These are phyloP conservation scores for Hordeum marinum DNA, from an alignment of 176 grass and related monocot genomes.

Conservation along the genomic window DNA sequence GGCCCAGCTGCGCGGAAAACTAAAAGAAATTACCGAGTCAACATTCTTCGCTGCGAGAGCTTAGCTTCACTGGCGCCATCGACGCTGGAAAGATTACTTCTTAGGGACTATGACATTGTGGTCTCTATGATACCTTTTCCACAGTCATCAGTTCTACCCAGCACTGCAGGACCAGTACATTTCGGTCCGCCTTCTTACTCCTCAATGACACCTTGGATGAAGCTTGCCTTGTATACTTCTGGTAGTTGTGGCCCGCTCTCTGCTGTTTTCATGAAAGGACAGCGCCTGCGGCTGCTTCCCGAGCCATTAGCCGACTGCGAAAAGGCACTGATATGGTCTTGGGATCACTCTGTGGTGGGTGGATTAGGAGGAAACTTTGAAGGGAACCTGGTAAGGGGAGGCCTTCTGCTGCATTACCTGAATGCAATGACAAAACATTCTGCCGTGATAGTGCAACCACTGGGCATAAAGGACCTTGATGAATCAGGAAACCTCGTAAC, in stretches of 20 bases:
- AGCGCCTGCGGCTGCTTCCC: conserved; percentile 64
- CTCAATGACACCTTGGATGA: conserved; percentile 98
- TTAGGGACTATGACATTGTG: conserved; percentile 88
- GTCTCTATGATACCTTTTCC: conserved; percentile 94
- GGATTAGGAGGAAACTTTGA: conserved; percentile 72
- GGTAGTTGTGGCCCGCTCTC: conserved; percentile 72
- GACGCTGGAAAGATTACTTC: conserved; percentile 71
- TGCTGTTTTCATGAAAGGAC: conserved; percentile 88
- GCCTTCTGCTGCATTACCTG: conserved; percentile 67
- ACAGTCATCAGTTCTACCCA: conserved; percentile 63
- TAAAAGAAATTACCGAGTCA: conserved; percentile 75
- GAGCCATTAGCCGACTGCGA: conserved; percentile 74
- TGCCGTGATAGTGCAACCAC: conserved; percentile 72
- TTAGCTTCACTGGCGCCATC: conserved; percentile 70
- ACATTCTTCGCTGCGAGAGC: conserved; percentile 95
- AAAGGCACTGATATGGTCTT: conserved; percentile 90
- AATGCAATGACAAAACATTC: conserved; percentile 86
- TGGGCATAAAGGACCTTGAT: conserved; percentile 76
- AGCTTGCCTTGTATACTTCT: conserved; percentile 70
- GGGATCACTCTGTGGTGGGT: conserved; percentile 70
- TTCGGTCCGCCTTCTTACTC: conserved; percentile 92
- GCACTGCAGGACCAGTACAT: conserved; percentile 57
- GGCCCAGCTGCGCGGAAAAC: conserved; percentile 33
- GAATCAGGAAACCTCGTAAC: conserved; percentile 60
- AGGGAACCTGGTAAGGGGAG: conserved; percentile 78